Conservation (phyloP, 1,284 basidiomycete genomes). For the Ceratobasidium sp. region DNA sequence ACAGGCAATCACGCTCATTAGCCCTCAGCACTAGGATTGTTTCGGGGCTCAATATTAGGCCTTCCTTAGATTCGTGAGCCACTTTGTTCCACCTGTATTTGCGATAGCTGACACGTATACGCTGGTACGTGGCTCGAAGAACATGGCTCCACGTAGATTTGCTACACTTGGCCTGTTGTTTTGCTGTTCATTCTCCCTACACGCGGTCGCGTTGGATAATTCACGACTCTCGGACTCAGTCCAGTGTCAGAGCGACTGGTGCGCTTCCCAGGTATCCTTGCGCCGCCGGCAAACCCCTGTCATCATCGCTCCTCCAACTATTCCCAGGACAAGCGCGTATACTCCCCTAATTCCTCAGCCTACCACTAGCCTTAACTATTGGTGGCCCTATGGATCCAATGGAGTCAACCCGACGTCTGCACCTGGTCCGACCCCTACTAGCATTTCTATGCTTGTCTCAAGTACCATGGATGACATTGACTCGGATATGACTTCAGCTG, state of each 20-base stretch:
- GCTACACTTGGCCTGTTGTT: too few species aligned
- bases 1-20: too few species aligned
- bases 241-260: background rate
- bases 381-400: conserved; percentile 39
- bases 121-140: too few species aligned
- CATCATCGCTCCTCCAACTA: conserved; percentile 9
- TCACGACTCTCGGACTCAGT: background rate
- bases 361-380: conserved; percentile 35
- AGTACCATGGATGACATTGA: background rate
- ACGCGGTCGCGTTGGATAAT: background rate
- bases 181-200: too few species aligned
- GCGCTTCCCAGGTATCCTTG: background rate
- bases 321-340: background rate
- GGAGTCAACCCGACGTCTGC: conserved; percentile 29
- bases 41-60: too few species aligned
- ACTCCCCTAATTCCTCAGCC: conserved; percentile 7
- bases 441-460: too few species aligned
- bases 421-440: background rate
- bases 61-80: too few species aligned
- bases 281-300: conserved; percentile 23
- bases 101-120: too few species aligned
- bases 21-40: too few species aligned
- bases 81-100: too few species aligned
- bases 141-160: too few species aligned
- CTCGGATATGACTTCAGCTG: background rate